These are phyloP conservation scores for Pythium insidiosum DNA, from an alignment of 352 stramenopile species.

Conservation along the genomic window DNA sequence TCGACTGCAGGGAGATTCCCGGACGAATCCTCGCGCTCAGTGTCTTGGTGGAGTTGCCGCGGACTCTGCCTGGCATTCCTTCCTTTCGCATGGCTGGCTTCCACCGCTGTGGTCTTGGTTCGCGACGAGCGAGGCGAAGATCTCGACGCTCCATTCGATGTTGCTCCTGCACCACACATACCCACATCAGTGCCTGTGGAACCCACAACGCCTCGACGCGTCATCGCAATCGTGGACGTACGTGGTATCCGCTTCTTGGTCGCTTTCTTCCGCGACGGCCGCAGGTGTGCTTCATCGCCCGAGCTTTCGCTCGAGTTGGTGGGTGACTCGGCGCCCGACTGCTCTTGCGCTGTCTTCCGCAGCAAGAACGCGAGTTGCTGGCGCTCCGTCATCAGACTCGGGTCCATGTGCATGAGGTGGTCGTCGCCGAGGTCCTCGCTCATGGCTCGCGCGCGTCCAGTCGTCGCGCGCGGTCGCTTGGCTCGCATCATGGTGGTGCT, in stretches of 20 bases:
- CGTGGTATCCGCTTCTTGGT: conserved; percentile 18
- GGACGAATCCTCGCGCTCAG: no score
- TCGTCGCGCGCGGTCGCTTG: conserved; percentile 12
- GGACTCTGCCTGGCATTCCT: no score
- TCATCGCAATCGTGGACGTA: conserved; percentile 8
- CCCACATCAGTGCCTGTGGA: not conserved
- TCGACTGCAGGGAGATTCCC: no score
- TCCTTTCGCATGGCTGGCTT: no score
- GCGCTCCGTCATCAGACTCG: conserved; percentile 72
- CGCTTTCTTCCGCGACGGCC: conserved; percentile 14
- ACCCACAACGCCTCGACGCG: not conserved
- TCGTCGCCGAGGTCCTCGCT: conserved; percentile 19
- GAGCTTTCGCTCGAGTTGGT: conserved; percentile 16
- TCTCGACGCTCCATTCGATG: no score
- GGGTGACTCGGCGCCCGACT: conserved; percentile 19
- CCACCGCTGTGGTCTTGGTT: no score
- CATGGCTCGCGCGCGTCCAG: conserved; percentile 12
- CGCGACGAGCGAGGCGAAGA: no score
- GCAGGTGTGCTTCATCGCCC: conserved; percentile 20
- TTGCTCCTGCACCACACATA: not conserved
- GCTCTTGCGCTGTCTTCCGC: conserved; percentile 54
- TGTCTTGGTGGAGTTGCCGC: no score
- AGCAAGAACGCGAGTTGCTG: conserved; percentile 75
- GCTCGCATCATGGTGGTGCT: conserved; percentile 12
- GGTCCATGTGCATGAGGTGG: conserved; percentile 27